phyloP scores from a whole-genome alignment of 208 protist species.

The Leishmania turanica region DNA sequence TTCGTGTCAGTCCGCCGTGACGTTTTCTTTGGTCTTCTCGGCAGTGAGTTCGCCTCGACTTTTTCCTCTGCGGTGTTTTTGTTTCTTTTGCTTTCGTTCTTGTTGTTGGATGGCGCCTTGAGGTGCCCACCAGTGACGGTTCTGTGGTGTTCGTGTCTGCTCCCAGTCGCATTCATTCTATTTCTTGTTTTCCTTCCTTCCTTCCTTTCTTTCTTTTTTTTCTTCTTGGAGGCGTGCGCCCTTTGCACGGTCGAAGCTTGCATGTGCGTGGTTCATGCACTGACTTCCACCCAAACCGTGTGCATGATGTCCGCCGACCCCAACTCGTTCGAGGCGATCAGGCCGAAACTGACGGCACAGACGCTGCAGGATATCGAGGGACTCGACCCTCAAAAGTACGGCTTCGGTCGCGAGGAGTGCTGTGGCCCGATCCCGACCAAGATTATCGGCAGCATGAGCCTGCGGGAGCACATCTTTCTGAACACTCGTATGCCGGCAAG shows the following conservation, averaged over 20 bases:
- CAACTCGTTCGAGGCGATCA: conserved; percentile 69
- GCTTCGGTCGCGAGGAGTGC: conserved; percentile 89
- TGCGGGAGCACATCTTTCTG: conserved; percentile 82
- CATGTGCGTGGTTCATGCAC: background rate
- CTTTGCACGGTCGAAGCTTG: background rate
- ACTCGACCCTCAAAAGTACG: conserved; percentile 67
- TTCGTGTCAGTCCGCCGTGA: background rate
- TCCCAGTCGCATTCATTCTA: background rate
- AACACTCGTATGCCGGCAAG: conserved; percentile 55
- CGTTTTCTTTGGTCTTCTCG: background rate
- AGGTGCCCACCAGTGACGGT: background rate
- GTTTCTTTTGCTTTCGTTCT: background rate
- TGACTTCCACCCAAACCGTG: background rate
- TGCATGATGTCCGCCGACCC: conserved; percentile 18
- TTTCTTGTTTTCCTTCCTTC: no score
- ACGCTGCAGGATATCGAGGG: conserved; percentile 90
- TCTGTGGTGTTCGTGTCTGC: background rate
- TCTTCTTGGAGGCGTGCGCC: background rate
- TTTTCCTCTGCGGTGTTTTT: no score
- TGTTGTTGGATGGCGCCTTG: background rate
- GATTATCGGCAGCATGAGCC: conserved; percentile 77
- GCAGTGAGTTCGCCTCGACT: no score
- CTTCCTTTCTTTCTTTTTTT: background rate
- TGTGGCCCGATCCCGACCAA: conserved; percentile 71
- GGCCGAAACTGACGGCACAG: conserved; percentile 46